These are phyloP conservation scores for Larix kaempferi DNA, from an alignment of 75 land plant species.

Conservation along the genomic window DNA sequence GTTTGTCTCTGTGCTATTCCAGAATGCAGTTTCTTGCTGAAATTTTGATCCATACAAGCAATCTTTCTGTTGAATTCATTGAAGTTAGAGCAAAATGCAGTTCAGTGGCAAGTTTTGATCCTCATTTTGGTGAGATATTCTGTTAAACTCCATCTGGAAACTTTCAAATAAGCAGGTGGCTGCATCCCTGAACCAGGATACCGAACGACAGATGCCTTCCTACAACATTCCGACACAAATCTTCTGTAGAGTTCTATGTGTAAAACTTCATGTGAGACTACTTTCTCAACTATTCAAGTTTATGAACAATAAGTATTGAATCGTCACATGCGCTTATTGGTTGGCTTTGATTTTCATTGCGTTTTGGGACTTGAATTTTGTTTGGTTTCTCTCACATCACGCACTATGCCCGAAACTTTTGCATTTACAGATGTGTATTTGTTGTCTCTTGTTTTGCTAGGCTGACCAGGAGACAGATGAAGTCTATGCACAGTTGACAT, in stretches of 20 bases:
- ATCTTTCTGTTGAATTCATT: background rate
- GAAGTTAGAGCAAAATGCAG: background rate
- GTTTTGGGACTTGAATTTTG: background rate
- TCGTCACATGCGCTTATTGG: background rate
- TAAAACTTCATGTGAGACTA: slow-evolving; percentile 23
- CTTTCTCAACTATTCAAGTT: background rate
- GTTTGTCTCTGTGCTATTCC: background rate
- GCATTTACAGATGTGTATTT: background rate
- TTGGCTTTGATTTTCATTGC: background rate
- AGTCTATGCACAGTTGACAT: slow-evolving; percentile 41
- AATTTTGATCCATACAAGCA: background rate
- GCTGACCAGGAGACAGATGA: slow-evolving; percentile 52
- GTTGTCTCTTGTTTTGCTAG: slow-evolving; percentile 12
- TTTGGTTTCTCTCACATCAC: background rate
- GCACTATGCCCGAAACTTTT: background rate
- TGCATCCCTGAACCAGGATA: slow-evolving; percentile 13
- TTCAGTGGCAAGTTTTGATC: background rate
- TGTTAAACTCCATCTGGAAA: background rate
- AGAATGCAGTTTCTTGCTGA: background rate
- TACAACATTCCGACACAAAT: slow-evolving; percentile 28
- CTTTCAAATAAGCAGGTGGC: slow-evolving; percentile 14
- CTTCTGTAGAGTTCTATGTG: slow-evolving; percentile 24
- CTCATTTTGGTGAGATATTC: background rate
- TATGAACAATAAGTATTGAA: background rate
- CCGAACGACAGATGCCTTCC: slow-evolving; percentile 14